Percentiles rank a stretch among this genome's conserved stretches.
phyloP scores from a whole-genome alignment of 441 rosid species.

The Dalechampia spathulata region DNA sequence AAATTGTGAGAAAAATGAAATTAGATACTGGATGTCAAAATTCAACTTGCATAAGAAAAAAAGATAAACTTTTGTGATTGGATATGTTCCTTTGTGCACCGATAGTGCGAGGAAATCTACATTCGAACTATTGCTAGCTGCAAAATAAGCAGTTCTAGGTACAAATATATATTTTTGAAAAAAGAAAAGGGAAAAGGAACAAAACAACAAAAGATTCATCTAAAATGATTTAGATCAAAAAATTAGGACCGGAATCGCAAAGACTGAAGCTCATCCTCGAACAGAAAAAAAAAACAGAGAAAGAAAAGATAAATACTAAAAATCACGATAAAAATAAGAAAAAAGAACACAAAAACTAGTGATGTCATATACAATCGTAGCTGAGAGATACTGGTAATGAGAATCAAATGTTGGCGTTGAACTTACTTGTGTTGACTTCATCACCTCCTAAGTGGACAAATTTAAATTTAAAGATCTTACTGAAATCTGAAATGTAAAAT shows the following conservation, averaged over 20 bases:
- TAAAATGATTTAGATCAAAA: not conserved
- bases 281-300: not conserved
- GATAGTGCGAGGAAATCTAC: not conserved
- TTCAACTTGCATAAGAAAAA: not conserved
- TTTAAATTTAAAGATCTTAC: slow-evolving; percentile 67
- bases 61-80: not conserved
- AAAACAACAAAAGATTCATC: not conserved
- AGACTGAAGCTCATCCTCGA: no score
- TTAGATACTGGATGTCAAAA: not conserved
- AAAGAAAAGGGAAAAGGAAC: no score
- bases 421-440: slow-evolving; percentile 66
- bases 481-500: slow-evolving; percentile 46
- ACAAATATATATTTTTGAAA: not conserved
- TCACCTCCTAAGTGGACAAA: slow-evolving; percentile 79
- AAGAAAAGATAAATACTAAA: not conserved
- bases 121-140: not conserved
- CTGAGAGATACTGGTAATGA: not conserved
- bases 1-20: not conserved
- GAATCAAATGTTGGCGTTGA: not conserved
- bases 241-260: no score
- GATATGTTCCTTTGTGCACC: not conserved
- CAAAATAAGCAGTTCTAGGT: not conserved
- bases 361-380: not conserved
- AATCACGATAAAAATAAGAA: no score
- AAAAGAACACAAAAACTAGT: not conserved